Evolutionary conservation across 2,329 filamentous ascomycete species (phyloP).

Genomic region (Penicillium sp.): DNA sequence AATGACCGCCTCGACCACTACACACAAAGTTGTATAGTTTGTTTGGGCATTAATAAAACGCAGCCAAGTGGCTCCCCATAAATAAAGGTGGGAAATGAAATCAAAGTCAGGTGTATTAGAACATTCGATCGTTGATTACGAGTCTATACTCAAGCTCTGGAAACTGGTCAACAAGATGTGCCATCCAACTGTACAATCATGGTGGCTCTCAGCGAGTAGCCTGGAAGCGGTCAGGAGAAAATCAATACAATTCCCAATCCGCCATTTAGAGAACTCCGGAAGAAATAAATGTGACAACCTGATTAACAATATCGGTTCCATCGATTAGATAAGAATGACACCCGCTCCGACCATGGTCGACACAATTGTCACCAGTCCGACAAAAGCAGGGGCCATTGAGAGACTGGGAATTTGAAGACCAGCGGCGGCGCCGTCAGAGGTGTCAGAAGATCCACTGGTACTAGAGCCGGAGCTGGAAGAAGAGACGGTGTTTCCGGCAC

Average conservation of each 20-base stretch:
- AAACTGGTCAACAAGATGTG: slow-evolving; percentile 2
- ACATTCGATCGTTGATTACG: slow-evolving; percentile 11
- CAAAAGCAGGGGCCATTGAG: slow-evolving; percentile 56
- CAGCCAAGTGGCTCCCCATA: no score
- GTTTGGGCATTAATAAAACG: no score
- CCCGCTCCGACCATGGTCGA: slow-evolving; percentile 60
- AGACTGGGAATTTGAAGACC: slow-evolving; percentile 52
- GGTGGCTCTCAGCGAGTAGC: neutral
- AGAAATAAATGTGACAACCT: slow-evolving; percentile 8
- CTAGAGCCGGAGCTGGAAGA: slow-evolving; percentile 43
- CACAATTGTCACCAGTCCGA: slow-evolving; percentile 56
- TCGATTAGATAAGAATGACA: slow-evolving; percentile 38
- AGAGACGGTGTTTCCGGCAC: slow-evolving; percentile 55
- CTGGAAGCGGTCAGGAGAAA: slow-evolving; percentile 2
- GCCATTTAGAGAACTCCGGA: slow-evolving; percentile 12
- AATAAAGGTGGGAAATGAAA: neutral
- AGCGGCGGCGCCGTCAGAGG: slow-evolving; percentile 49
- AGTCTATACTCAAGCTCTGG: slow-evolving; percentile 8
- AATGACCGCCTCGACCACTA: neutral
- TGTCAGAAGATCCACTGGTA: slow-evolving; percentile 29
- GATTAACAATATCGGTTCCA: slow-evolving; percentile 10
- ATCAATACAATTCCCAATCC: slow-evolving; percentile 7
- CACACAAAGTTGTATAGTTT: no score
- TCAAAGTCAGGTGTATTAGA: neutral
- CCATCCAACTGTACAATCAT: slow-evolving; percentile 8